Percentiles rank a stretch among this genome's conserved stretches.
Evolutionary conservation across 495 filamentous ascomycete species (phyloP).

Genomic region (Talaromyces nanjingensis): DNA sequence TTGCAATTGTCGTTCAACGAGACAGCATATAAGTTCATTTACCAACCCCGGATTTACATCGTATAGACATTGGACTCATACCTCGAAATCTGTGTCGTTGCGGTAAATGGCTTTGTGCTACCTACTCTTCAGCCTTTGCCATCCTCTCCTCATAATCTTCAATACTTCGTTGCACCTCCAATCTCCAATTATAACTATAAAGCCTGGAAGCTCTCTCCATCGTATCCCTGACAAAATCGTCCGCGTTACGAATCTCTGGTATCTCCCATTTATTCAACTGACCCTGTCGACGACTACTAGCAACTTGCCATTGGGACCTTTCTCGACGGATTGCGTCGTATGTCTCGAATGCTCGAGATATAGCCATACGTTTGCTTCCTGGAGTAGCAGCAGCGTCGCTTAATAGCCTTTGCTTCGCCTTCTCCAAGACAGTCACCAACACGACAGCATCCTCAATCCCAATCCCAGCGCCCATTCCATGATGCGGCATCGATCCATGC

Average conservation of each 20-base stretch:
- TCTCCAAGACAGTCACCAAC: slow-evolving; percentile 30
- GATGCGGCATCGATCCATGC: slow-evolving; percentile 33
- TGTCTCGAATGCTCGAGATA: background rate
- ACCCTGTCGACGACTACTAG: slow-evolving; percentile 19
- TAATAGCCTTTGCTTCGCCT: slow-evolving; percentile 12
- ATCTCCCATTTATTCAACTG: background rate
- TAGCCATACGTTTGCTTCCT: background rate
- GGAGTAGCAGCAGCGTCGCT: slow-evolving; percentile 10
- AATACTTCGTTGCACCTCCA: background rate
- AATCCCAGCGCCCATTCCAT: slow-evolving; percentile 34
- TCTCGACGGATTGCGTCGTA: slow-evolving; percentile 18
- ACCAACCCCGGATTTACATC: background rate
- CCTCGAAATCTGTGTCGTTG: too few species aligned
- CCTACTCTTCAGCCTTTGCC: background rate
- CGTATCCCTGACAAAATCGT: background rate
- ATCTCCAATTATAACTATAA: background rate
- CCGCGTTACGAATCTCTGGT: background rate
- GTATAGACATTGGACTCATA: background rate
- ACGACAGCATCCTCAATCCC: slow-evolving; percentile 34
- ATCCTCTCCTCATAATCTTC: background rate
- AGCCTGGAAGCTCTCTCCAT: background rate
- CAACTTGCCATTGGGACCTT: slow-evolving; percentile 25
- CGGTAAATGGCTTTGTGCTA: too few species aligned
- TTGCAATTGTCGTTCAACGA: background rate
- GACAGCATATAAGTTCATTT: background rate